Conservation (phyloP, 1,284 basidiomycete genomes). For the Rhodotorula sp. region DNA sequence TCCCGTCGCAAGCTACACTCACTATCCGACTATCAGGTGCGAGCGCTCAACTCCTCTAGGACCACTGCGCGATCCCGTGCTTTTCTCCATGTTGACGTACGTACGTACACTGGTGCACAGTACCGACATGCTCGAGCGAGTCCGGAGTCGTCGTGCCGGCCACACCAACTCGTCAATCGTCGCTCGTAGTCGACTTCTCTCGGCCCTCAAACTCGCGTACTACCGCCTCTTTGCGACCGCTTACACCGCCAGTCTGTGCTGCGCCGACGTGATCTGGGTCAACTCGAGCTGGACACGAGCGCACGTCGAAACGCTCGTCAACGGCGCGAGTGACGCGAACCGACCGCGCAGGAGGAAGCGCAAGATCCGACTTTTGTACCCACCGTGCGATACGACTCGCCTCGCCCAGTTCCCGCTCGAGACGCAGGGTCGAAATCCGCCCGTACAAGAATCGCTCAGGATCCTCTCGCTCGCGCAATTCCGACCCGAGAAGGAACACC, state of each 20-base stretch:
- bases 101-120: conserved; percentile 45
- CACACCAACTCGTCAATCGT: conserved; percentile 68
- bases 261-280: conserved; percentile 73
- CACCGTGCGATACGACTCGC: conserved; percentile 83
- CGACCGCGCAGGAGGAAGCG: not conserved
- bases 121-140: conserved; percentile 86
- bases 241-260: conserved; percentile 73
- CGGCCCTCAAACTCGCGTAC: conserved; percentile 75
- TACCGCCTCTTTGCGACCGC: conserved; percentile 82
- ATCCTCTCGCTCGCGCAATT: conserved; percentile 90
- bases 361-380: conserved; percentile 61
- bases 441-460: conserved; percentile 58
- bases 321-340: no score
- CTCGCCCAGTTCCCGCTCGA: conserved; percentile 64
- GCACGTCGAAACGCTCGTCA: conserved; percentile 73
- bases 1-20: conserved; percentile 80
- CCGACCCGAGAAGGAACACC: conserved; percentile 92
- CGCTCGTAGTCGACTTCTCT: conserved; percentile 63
- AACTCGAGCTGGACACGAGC: conserved; percentile 94
- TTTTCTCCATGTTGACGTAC: no score
- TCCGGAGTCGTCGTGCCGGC: conserved; percentile 54
- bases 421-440: not conserved
- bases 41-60: not conserved
- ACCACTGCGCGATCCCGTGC: no score
- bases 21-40: conserved; percentile 86